Base-by-base conservation (phyloP, 768 basidiomycete species). In the Lentinula lateritia region DNA sequence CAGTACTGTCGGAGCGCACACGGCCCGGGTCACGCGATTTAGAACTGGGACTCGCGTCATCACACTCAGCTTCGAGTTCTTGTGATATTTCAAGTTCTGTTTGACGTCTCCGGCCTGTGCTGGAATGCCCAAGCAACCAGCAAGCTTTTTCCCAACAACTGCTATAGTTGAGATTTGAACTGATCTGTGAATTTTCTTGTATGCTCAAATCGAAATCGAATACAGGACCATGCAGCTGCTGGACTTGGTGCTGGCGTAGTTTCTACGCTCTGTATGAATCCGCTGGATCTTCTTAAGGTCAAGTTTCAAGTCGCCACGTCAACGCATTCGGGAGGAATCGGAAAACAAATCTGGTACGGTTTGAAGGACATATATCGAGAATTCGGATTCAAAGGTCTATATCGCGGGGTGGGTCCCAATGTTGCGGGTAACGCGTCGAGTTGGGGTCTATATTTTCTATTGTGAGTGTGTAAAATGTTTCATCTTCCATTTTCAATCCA, bases 371-470 rank as follows among this genome's bases (percentile, higher is more conserved):
- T 98, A 42, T 83, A 90, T 23, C 80, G 76, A 50, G 76, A 80
- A 41, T 84, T 91, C 61, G 96, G 97, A 5, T 90, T 86, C 84
- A 80, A 74, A 63, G 96, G 95, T 0, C 76, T 98, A 53, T 98
- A 98, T 72, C 83, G 96, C 58, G 97, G 97, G 15, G 78, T 98
- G 36, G 83, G 85, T 0, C 86, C 95, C 2, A 99, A 98, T 73
- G 82, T 98, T 62, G 92, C 92, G 0, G 97, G 96, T 12, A 98
- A 98, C 65, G 94, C 95, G 18, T 87, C 89, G 7, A 95, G 93
- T 67, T 99, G 97, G 97, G 97, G 97, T 0, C 75, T 98, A 28
- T 99, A 99, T 74, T 99, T 99, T 75, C 83, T 96, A 64, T 96
- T 97, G 97, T 98, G 71, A 74, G 93, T 83, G 1, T 16, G 6